phyloP scores from a whole-genome alignment of 2,329 filamentous ascomycete species.

The Dactylonectria estremocensis region DNA sequence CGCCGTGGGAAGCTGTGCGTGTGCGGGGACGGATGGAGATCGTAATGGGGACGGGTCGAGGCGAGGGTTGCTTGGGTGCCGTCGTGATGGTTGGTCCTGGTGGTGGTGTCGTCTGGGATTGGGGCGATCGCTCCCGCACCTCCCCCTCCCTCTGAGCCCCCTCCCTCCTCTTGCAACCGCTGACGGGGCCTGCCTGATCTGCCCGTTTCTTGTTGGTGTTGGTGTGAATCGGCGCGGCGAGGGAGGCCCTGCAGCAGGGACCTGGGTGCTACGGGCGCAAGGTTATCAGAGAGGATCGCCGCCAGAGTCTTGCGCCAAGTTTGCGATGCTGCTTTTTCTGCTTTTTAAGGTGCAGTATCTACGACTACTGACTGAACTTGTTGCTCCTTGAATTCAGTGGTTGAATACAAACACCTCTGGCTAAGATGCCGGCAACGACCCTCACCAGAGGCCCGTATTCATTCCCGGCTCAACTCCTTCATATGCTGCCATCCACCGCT shows the following conservation, averaged over 20 bases:
- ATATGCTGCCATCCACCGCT: not conserved
- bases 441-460: too few species aligned
- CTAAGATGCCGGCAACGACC: too few species aligned
- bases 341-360: not conserved
- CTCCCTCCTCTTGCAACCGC: conserved; percentile 19
- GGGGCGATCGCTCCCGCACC: conserved; percentile 55
- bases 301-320: not conserved
- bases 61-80: conserved; percentile 18
- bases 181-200: conserved; percentile 20
- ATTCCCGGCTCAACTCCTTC: not conserved
- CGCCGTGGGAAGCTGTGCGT: conserved; percentile 43
- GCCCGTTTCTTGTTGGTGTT: not conserved
- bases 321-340: not conserved
- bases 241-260: conserved; percentile 20
- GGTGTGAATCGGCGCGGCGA: conserved; percentile 18
- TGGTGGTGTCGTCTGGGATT: conserved; percentile 49
- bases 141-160: conserved; percentile 37
- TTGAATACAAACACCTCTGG: too few species aligned
- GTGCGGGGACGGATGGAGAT: conserved; percentile 32
- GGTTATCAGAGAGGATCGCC: not conserved
- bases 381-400: too few species aligned
- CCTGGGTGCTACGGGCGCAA: conserved; percentile 23
- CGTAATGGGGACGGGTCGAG: conserved; percentile 4
- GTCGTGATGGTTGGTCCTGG: conserved; percentile 29
- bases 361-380: not conserved